Percentiles rank a stretch among this genome's conserved stretches.
Evolutionary conservation across 805 yeast species (phyloP).

Genomic region (Zygoascus bituminiphila): DNA sequence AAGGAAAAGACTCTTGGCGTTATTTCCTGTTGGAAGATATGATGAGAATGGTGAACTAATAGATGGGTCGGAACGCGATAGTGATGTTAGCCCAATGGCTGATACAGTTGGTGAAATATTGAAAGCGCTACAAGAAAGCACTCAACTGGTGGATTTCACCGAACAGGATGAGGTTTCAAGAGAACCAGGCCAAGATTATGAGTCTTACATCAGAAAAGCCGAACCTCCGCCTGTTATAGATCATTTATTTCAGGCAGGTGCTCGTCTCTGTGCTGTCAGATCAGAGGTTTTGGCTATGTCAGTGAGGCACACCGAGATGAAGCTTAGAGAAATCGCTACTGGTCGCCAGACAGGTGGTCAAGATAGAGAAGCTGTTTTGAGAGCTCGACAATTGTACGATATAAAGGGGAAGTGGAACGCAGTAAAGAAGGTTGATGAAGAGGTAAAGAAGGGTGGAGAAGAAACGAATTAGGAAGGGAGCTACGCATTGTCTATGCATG

Average conservation of each 20-base stretch:
- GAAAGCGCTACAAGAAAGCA: slow-evolving; percentile 7
- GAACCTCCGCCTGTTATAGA: slow-evolving; percentile 7
- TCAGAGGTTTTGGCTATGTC: slow-evolving; percentile 2
- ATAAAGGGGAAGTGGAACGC: neutral
- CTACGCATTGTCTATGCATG: no score
- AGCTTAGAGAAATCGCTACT: neutral
- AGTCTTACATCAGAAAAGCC: neutral
- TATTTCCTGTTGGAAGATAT: slow-evolving; percentile 20
- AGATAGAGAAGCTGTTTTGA: neutral
- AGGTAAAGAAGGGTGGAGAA: no score
- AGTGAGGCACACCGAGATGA: slow-evolving; percentile 3
- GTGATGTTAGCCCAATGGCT: slow-evolving; percentile 2
- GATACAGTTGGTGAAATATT: slow-evolving; percentile 13
- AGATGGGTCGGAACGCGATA: neutral
- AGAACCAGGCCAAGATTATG: slow-evolving; percentile 5
- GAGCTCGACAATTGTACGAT: neutral
- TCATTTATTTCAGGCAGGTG: slow-evolving; percentile 8
- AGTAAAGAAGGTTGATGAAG: no score
- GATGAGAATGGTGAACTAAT: slow-evolving; percentile 3
- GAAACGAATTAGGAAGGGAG: no score
- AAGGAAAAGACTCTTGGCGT: slow-evolving; percentile 12
- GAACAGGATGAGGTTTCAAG: neutral
- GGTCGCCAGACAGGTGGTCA: neutral
- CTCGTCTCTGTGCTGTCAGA: slow-evolving; percentile 8
- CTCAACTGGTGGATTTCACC: neutral